A percentile compares a stretch with the other conserved stretches of the same genome.
These are phyloP conservation scores for Parmales sp. DNA, from an alignment of 108 stramenopile genomes.

Conservation along the genomic window DNA sequence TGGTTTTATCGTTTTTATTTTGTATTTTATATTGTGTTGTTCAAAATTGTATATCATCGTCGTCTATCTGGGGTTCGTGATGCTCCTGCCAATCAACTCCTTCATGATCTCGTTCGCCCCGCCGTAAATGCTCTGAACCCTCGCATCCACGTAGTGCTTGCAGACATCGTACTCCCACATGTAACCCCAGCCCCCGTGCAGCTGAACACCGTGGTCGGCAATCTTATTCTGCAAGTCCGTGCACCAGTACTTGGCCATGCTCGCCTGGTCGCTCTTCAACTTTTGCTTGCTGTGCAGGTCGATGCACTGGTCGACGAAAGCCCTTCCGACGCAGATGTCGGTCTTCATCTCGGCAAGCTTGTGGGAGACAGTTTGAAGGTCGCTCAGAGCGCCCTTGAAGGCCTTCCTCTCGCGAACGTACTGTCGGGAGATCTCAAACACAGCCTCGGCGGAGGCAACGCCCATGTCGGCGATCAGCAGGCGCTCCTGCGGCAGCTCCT, in stretches of 20 bases:
- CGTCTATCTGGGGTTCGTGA: slow-evolving; percentile 12
- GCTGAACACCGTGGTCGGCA: slow-evolving; percentile 18
- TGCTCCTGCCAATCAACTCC: slow-evolving; percentile 11
- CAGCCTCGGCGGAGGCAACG: slow-evolving; percentile 10
- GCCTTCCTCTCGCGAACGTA: slow-evolving; percentile 15
- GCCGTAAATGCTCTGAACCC: slow-evolving; percentile 23
- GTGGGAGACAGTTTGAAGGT: slow-evolving; percentile 15
- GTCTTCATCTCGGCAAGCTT: slow-evolving; percentile 23
- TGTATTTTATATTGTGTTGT: too few species aligned
- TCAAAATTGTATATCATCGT: too few species aligned
- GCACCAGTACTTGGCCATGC: slow-evolving; percentile 22
- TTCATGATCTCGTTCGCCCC: slow-evolving; percentile 27
- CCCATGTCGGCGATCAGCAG: slow-evolving; percentile 20
- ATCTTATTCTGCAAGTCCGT: slow-evolving; percentile 17
- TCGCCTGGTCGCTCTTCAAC: slow-evolving; percentile 10
- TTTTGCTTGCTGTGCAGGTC: slow-evolving; percentile 14
- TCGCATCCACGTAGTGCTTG: slow-evolving; percentile 12
- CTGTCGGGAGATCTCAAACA: slow-evolving; percentile 5
- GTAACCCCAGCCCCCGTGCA: slow-evolving; percentile 23
- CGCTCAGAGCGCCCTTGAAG: slow-evolving; percentile 5
- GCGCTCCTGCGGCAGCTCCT: slow-evolving; percentile 24
- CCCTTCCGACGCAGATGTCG: slow-evolving; percentile 9
- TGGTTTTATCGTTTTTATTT: too few species aligned
- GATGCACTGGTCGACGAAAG: slow-evolving; percentile 24
- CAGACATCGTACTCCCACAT: slow-evolving; percentile 18